phyloP scores from a whole-genome alignment of 108 stramenopile genomes.

The Cyclotella choctawhatcheeana region DNA sequence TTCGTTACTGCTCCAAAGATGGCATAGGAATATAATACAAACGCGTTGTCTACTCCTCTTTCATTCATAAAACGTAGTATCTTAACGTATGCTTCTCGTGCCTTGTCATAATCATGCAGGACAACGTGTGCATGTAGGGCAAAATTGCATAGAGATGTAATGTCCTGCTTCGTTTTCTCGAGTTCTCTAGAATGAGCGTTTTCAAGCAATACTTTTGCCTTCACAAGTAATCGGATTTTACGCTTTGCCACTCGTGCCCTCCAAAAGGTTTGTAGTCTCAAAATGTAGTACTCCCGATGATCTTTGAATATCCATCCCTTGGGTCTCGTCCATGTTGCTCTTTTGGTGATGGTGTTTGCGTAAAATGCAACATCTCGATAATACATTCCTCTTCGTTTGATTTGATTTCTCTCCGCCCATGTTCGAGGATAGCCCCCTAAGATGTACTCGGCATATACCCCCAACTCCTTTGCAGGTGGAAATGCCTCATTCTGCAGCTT shows the following conservation, averaged over 20 bases:
- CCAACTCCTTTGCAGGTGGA: constrained; percentile 36
- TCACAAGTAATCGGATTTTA: constrained; percentile 37
- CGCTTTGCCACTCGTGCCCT: constrained; percentile 38
- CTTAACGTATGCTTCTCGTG: constrained; percentile 40
- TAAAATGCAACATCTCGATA: constrained; percentile 46
- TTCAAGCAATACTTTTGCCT: constrained; percentile 45
- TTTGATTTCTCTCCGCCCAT: constrained; percentile 30
- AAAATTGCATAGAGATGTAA: constrained; percentile 47
- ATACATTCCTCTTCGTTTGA: constrained; percentile 35
- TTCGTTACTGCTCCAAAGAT: constrained; percentile 52
- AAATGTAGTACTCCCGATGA: constrained; percentile 39
- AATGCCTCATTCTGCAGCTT: constrained; percentile 36
- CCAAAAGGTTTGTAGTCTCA: constrained; percentile 53
- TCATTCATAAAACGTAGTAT: constrained; percentile 42
- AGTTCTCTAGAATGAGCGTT: constrained; percentile 35
- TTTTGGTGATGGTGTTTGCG: constrained; percentile 45
- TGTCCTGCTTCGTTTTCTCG: constrained; percentile 35
- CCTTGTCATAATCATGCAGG: constrained; percentile 50
- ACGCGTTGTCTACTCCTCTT: constrained; percentile 54
- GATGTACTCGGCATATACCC: constrained; percentile 43
- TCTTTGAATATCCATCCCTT: constrained; percentile 52
- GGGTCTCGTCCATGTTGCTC: constrained; percentile 46
- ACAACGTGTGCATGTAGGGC: constrained; percentile 50
- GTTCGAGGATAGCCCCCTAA: constrained; percentile 28
- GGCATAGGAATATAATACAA: constrained; percentile 52